A percentile compares a stretch with the other conserved stretches of the same genome.
These are phyloP conservation scores for Pythium aristosporum DNA, from an alignment of 352 stramenopile genomes.

Conservation along the genomic window DNA sequence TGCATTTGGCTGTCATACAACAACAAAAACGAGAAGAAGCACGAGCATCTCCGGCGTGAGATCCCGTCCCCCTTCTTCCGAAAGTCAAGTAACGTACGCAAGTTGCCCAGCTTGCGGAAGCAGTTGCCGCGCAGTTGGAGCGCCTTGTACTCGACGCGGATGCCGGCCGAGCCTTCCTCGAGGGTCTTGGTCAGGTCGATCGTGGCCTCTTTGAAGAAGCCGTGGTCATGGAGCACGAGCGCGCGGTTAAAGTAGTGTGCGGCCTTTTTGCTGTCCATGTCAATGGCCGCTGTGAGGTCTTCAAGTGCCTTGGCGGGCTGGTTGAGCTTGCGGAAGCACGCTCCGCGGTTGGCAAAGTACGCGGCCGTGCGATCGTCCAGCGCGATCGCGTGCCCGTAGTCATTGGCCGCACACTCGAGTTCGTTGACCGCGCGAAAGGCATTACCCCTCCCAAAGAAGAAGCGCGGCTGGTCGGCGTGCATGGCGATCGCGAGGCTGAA, in stretches of 20 bases:
- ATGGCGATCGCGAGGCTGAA: constrained; percentile 77
- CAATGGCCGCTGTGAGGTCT: constrained; percentile 67
- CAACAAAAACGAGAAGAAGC: not conserved
- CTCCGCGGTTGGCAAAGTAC: constrained; percentile 75
- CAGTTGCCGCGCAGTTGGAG: constrained; percentile 70
- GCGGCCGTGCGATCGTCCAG: constrained; percentile 63
- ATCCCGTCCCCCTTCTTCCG: not conserved
- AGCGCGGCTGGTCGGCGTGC: constrained; percentile 62
- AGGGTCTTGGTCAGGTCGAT: constrained; percentile 72
- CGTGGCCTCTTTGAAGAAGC: constrained; percentile 67
- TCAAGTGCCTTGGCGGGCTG: constrained; percentile 54
- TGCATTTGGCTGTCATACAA: constrained; percentile 41
- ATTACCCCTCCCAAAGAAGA: constrained; percentile 75
- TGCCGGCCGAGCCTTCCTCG: constrained; percentile 59
- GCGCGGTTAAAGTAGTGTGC: constrained; percentile 78
- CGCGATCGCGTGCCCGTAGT: constrained; percentile 57
- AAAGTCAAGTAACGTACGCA: constrained; percentile 23
- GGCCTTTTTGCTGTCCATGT: constrained; percentile 70
- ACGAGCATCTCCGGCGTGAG: not conserved
- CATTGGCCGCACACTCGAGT: constrained; percentile 54
- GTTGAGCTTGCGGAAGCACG: constrained; percentile 74
- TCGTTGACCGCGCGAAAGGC: constrained; percentile 72
- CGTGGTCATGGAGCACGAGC: constrained; percentile 61
- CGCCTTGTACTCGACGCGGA: constrained; percentile 65
- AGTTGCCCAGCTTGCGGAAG: constrained; percentile 52